Evolutionary conservation across 352 stramenopile species (phyloP).

Genomic region (Phytophthora rubi): DNA sequence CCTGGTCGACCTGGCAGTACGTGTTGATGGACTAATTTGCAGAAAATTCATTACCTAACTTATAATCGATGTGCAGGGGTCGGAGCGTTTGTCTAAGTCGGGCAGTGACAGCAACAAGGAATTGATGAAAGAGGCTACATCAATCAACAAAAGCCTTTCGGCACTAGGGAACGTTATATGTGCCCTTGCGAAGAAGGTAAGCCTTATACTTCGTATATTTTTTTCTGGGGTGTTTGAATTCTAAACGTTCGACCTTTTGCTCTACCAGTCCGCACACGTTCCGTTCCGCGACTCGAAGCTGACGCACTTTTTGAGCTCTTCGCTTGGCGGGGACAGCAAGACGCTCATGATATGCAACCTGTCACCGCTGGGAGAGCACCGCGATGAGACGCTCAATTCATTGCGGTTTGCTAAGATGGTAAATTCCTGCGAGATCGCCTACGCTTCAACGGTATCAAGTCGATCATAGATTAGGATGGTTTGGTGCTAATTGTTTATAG

Average conservation of each 20-base stretch:
- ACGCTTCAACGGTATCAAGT: slow-evolving; percentile 59
- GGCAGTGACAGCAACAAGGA: slow-evolving; percentile 79
- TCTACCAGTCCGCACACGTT: slow-evolving; percentile 65
- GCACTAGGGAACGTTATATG: slow-evolving; percentile 86
- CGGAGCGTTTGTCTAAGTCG: slow-evolving; percentile 82
- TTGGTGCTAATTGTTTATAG: slow-evolving; percentile 22
- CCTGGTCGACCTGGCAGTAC: slow-evolving; percentile 81
- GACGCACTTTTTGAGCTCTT: slow-evolving; percentile 87
- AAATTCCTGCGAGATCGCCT: slow-evolving; percentile 88
- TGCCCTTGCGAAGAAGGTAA: slow-evolving; percentile 83
- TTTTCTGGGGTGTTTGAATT: neutral
- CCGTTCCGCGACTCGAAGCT: slow-evolving; percentile 92
- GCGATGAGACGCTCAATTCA: slow-evolving; percentile 88
- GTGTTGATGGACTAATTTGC: slow-evolving; percentile 5
- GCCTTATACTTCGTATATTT: neutral
- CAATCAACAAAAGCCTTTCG: slow-evolving; percentile 90
- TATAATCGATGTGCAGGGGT: slow-evolving; percentile 51
- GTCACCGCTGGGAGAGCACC: slow-evolving; percentile 73
- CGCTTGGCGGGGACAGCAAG: slow-evolving; percentile 87
- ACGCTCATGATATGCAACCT: slow-evolving; percentile 93
- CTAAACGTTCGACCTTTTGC: slow-evolving; percentile 1
- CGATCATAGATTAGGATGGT: slow-evolving; percentile 40
- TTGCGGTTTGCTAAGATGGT: slow-evolving; percentile 90
- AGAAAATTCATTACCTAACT: neutral
- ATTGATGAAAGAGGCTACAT: slow-evolving; percentile 82